Base-by-base conservation (phyloP, 257 asterid species). In the Rhazya stricta region DNA sequence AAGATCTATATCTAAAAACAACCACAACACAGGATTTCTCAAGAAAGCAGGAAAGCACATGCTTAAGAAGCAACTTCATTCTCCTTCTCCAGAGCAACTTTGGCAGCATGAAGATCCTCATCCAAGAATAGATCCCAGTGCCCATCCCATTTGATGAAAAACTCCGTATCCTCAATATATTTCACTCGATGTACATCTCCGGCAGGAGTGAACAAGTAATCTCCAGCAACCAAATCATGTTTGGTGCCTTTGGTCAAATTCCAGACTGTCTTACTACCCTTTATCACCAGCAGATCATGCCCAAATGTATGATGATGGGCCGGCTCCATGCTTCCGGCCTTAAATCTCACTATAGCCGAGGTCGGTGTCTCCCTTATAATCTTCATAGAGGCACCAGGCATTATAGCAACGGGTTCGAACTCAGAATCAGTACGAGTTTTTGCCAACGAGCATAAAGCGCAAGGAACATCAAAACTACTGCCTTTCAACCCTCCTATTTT, bases 141-240 rank as follows among this genome's bases (percentile, higher is more conserved):
- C 39, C 98, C 98, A 73, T 93, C 97, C 97, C 98, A 91, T 83
- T 91, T 93, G 73, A 93, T 89, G 78, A 91, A 91, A 74, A 91
- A 93, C 92, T 93, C 97, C 0, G 98, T 90, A 77, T 93, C 96
- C 73, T 89, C 94, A 43, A 72, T 79, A 79, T 93, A 93, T 88
- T 86, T 83, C 54, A 90, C 96, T 13, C 97, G 75, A 62, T 93
- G 98, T 69, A 90, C 91, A 82, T 93, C 97, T 19, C 94, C 97
- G 0, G 91, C 96, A 1, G 95, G 93, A 2, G 96, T 91, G 77
- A 88, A 93, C 84, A 93, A 53, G 82, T 88, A 91, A 81, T 91
- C 98, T 71, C 98, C 97, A 29, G 62, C 80, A 60, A 76, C 89
- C 80, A 91, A 77, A 75, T 88, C 94, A 77, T 84, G 86, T 73